Base-by-base conservation (phyloP, 257 asterid genomes). In the Lavandula angustifolia region DNA sequence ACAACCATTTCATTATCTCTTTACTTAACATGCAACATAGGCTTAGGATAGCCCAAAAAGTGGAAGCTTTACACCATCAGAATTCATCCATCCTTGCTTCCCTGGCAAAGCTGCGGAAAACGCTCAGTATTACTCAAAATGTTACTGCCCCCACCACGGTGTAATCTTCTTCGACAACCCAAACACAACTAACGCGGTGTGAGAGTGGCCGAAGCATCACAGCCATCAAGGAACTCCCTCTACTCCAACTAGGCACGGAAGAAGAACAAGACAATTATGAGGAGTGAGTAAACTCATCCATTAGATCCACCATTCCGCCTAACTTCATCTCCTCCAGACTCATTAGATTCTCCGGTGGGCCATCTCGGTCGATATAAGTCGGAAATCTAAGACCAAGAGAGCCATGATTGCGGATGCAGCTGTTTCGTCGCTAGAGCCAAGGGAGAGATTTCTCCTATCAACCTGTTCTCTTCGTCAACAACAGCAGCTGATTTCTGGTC, bases 171-270 rank as follows among this genome's bases (percentile, higher is more conserved):
- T 80, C 85, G 67, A 85, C 91, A 46, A 90, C 97, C 97, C 96
- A 90, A 5, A 85, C 76, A 5, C 86, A 82, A 59, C 77, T 82
- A 10, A 72, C 92, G 0, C 95, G 88, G 55, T 84, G 88, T 1
- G 97, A 79, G 5, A 90, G 84, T 1, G 90, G 90, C 75, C 87
- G 95, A 44, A 90, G 72, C 92, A 90, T 80, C 76, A 85, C 92
- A 2, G 96, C 97, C 70, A 82, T 82, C 67, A 90, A 70, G 12
- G 95, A 87, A 73, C 89, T 87, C 84, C 82, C 64, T 0, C 81
- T 91, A 54, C 82, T n/a, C n/a, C n/a, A n/a, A n/a, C n/a, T n/a
- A n/a, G n/a, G n/a, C n/a, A n/a, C n/a, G n/a, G n/a, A n/a, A 1
- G 90, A 78, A 5, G 80, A 60, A 11, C 81, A 79, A 14, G 81